Conservation (phyloP, 139 green algal species). For the Marvania coccoides region DNA sequence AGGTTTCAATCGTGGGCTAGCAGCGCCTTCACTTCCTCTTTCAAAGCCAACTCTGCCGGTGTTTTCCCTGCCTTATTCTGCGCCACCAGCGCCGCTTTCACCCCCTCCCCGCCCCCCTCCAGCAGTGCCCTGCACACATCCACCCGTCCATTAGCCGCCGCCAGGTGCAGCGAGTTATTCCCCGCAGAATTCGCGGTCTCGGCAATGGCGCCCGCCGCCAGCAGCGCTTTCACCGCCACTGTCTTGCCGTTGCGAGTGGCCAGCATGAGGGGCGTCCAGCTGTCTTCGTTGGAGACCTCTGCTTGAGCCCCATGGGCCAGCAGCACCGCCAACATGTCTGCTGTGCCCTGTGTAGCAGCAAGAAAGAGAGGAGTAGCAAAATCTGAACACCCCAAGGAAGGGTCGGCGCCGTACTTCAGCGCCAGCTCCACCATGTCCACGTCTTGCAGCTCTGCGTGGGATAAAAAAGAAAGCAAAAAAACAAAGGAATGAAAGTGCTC, state of each 20-base stretch:
- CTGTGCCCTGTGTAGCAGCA: conserved; percentile 17
- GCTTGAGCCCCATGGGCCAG: conserved; percentile 21
- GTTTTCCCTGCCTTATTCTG: conserved; percentile 8
- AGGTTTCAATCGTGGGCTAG: background rate
- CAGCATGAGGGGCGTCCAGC: conserved; percentile 59
- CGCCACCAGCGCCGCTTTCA: background rate
- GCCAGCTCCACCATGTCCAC: conserved; percentile 24
- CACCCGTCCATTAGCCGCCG: conserved; percentile 12
- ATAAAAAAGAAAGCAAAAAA: too few species aligned
- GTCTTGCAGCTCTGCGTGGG: background rate
- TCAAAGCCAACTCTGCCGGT: conserved; percentile 3
- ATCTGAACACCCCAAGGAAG: conserved; percentile 41
- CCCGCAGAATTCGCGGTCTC: conserved; percentile 28
- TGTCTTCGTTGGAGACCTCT: conserved; percentile 12
- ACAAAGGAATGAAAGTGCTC: too few species aligned
- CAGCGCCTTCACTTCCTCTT: background rate
- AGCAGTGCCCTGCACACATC: conserved; percentile 2
- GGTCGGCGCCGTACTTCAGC: conserved; percentile 28
- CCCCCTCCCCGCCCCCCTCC: background rate
- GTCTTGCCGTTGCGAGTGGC: conserved; percentile 30
- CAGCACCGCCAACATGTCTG: conserved; percentile 24
- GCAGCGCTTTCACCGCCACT: conserved; percentile 30
- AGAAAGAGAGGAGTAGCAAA: conserved; percentile 42
- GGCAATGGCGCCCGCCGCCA: conserved; percentile 31
- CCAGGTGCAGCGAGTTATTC: conserved; percentile 27